A percentile compares a stretch with the other conserved stretches of the same genome.
Evolutionary conservation across 257 asterid species (phyloP).

Genomic region (Prunella vulgaris): DNA sequence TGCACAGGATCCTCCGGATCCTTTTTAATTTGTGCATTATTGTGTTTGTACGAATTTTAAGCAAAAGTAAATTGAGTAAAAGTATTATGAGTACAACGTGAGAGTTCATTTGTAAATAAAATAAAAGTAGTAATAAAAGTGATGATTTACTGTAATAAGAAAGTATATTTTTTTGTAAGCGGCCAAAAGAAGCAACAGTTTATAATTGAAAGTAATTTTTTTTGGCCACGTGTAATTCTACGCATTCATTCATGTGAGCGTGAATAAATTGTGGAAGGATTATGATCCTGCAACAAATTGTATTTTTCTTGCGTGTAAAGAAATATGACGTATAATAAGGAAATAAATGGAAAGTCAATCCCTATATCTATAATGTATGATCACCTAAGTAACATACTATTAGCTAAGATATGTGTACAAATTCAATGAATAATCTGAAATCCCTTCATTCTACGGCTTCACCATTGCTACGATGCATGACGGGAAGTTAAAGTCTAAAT

Average conservation of each 20-base stretch:
- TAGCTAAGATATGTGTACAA: not conserved
- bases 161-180: too few species aligned
- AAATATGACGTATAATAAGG: not conserved
- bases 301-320: not conserved
- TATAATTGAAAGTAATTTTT: too few species aligned
- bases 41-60: too few species aligned
- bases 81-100: too few species aligned
- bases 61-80: too few species aligned
- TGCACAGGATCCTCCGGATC: too few species aligned
- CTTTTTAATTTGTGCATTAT: too few species aligned
- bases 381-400: not conserved
- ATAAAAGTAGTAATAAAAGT: too few species aligned
- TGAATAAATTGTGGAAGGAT: not conserved
- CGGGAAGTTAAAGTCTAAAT: not conserved
- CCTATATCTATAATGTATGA: not conserved
- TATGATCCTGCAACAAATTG: not conserved
- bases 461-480: not conserved
- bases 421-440: constrained; percentile 12
- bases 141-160: too few species aligned
- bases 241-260: not conserved
- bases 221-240: too few species aligned
- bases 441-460: constrained; percentile 4
- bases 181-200: too few species aligned
- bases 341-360: constrained; percentile 20
- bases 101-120: too few species aligned